Evolutionary conservation across 768 basidiomycete species (phyloP).

Genomic region (Tylopilus cervinicoccineus): DNA sequence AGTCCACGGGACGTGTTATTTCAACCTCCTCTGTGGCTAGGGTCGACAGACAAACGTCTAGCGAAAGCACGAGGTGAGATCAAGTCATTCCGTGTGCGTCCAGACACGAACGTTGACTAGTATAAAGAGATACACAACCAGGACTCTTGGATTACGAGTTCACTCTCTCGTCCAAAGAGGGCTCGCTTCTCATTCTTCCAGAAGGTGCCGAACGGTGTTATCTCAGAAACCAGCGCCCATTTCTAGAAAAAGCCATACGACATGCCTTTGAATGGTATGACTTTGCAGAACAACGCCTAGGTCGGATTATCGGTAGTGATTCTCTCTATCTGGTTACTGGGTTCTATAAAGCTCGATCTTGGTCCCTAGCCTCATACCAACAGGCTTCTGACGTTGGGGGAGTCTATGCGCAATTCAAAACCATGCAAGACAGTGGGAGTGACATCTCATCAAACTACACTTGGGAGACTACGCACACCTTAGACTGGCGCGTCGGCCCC

Average conservation of each 20-base stretch:
- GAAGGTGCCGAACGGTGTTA: constrained; percentile 1
- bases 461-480: background rate
- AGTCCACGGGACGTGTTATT: background rate
- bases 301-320: background rate
- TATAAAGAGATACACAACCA: background rate
- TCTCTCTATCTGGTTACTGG: constrained; percentile 1
- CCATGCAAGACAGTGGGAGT: background rate
- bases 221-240: background rate
- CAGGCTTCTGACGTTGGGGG: background rate
- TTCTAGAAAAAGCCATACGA: background rate
- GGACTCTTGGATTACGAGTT: background rate
- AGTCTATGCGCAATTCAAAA: background rate
- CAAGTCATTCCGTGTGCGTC: background rate
- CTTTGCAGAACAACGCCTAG: background rate
- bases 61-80: background rate
- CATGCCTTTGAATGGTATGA: background rate
- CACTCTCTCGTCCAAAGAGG: background rate
- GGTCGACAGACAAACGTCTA: background rate
- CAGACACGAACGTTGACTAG: background rate
- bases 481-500: background rate
- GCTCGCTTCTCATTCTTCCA: background rate
- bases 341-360: background rate
- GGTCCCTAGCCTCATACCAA: background rate
- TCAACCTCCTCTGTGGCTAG: background rate
- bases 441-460: background rate